These are phyloP conservation scores for Crassisporium funariophilum DNA, from an alignment of 768 basidiomycete genomes.

Conservation along the genomic window DNA sequence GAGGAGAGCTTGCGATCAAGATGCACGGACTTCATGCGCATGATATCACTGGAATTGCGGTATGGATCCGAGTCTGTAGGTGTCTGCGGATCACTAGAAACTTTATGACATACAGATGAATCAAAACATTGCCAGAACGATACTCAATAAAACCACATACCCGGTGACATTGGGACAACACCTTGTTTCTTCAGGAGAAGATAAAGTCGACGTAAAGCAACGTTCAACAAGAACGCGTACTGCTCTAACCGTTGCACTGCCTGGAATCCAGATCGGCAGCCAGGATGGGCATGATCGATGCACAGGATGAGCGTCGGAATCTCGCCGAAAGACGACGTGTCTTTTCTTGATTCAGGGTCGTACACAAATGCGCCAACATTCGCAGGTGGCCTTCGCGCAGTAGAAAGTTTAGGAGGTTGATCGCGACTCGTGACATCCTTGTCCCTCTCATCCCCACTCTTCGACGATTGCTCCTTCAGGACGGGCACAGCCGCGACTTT, in stretches of 20 bases:
- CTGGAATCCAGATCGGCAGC: slow-evolving; percentile 79
- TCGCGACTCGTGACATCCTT: slow-evolving; percentile 36
- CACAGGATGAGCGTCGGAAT: slow-evolving; percentile 78
- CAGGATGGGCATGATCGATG: slow-evolving; percentile 68
- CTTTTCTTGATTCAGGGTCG: slow-evolving; percentile 68
- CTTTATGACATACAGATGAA: slow-evolving; percentile 11
- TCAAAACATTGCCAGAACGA: slow-evolving; percentile 4
- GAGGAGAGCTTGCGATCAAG: slow-evolving; percentile 95
- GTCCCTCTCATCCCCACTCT: slow-evolving; percentile 54
- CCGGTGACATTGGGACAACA: slow-evolving; percentile 80
- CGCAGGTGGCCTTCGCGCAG: slow-evolving; percentile 75
- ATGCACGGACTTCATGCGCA: slow-evolving; percentile 93
- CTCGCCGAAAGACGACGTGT: slow-evolving; percentile 69
- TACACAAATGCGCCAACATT: slow-evolving; percentile 80
- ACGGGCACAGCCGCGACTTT: slow-evolving; percentile 68
- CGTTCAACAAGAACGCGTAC: slow-evolving; percentile 95
- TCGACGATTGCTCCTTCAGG: slow-evolving; percentile 56
- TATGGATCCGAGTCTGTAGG: slow-evolving; percentile 67
- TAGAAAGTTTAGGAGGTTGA: slow-evolving; percentile 60
- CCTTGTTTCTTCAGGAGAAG: slow-evolving; percentile 85
- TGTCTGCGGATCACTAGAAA: slow-evolving; percentile 29
- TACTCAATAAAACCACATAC: slow-evolving; percentile 39
- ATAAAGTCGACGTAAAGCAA: slow-evolving; percentile 90
- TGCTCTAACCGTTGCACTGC: slow-evolving; percentile 94
- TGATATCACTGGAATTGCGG: slow-evolving; percentile 86